Evolutionary conservation across 495 filamentous ascomycete species (phyloP), one percentile per base, ranked within the genome.

Genomic region (Platismatia glauca): DNA sequence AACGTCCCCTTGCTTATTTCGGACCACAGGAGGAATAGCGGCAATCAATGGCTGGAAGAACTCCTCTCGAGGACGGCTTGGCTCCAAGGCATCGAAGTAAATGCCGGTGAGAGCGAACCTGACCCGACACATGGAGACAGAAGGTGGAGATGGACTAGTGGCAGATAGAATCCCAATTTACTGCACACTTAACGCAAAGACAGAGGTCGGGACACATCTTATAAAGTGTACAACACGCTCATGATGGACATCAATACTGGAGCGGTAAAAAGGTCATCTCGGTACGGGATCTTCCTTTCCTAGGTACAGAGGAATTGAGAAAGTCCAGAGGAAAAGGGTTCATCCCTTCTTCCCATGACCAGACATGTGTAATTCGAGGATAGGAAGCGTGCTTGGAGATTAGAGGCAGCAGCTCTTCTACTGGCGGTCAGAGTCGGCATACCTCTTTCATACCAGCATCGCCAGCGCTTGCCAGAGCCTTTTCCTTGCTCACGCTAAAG

Each of bases 61-160:
- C 7, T 57, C 46, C 37, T 59, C 41, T 27, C 41, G 41, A 15
- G 63, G 63, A 29, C 58, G 50, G 41, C 27, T 60, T 31, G 58
- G 41, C 27, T 57, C 46, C 20, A 55, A 46, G 24, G 60, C 39
- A 29, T 65, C 63, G n/a, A 65, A 65, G 43, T 65, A 59, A 31
- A 65, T 22, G n/a, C 58, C 63, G 20, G 58, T 48, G 27, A 60
- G 41, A 50, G 58, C 58, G 16, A 65, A 61, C 27, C 31, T 37
- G 31, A 65, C 43, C 55, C 58, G 58, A 38, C 63, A 65, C 63
- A 65, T 65, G 4, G 31, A 43, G 4, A 7, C 29, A 48, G 44
- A n/a, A 55, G 11, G 48, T 37, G n/a, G 22, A 24, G 3, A 27
- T 16, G 46, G 13, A 2, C 31, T 22, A 18, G 11, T 3, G 41